Evolutionary conservation across 2,329 filamentous ascomycete species (phyloP).

Genomic region (Arthrobotrys conoides): DNA sequence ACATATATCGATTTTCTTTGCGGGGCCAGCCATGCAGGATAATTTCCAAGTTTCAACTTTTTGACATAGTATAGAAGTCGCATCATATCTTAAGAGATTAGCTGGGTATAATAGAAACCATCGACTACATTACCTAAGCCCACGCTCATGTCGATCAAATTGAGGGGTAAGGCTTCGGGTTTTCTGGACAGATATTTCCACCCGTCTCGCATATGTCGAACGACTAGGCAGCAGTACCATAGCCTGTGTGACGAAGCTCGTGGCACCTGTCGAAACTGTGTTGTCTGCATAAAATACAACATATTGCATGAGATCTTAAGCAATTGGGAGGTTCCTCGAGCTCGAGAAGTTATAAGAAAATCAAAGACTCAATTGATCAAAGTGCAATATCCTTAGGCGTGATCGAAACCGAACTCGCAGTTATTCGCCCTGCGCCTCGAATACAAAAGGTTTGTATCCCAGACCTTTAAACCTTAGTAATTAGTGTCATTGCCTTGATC

Average conservation of each 20-base stretch:
- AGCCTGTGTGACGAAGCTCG: neutral
- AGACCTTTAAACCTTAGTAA: neutral
- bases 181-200: neutral
- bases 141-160: too few species aligned
- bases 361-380: too few species aligned
- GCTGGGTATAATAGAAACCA: neutral
- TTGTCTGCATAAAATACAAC: slow-evolving; percentile 9
- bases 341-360: neutral
- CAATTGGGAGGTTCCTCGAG: neutral
- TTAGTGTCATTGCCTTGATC: neutral
- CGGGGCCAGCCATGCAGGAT: neutral
- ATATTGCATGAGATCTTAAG: neutral
- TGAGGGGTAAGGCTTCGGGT: too few species aligned
- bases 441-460: neutral
- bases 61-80: too few species aligned
- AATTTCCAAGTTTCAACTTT: neutral
- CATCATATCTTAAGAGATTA: neutral
- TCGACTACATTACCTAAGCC: neutral
- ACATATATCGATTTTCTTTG: neutral
- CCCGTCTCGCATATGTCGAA: neutral
- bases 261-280: neutral
- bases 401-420: neutral
- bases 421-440: slow-evolving; percentile 29
- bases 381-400: neutral
- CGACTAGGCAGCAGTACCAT: neutral